Evolutionary conservation across 306 rosid genomes (phyloP).

Genomic region (Dalbergia oliveri): DNA sequence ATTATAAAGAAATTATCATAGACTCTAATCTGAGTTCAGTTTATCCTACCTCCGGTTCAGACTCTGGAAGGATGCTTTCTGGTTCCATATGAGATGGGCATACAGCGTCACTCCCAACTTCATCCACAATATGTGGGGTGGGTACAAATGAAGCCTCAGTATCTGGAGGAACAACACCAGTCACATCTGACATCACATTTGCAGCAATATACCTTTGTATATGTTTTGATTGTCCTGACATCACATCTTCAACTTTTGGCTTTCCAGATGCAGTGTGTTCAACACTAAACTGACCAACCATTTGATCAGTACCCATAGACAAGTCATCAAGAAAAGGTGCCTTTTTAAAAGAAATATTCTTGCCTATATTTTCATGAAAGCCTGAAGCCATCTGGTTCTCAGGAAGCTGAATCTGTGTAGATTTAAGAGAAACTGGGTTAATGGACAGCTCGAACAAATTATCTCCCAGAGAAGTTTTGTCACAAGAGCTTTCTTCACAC

Average conservation of each 20-base stretch:
- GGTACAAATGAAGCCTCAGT: constrained; percentile 37
- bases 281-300: constrained; percentile 52
- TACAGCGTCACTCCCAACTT: constrained; percentile 46
- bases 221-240: constrained; percentile 41
- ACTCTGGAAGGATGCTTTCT: constrained; percentile 63
- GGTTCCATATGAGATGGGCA: constrained; percentile 61
- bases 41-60: constrained; percentile 65
- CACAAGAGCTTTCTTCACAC: constrained; percentile 43
- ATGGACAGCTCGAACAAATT: constrained; percentile 49
- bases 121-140: constrained; percentile 40
- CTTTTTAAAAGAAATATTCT: constrained; percentile 41
- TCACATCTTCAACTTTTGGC: constrained; percentile 47
- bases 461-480: constrained; percentile 45
- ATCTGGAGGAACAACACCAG: constrained; percentile 38
- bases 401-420: constrained; percentile 50
- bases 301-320: constrained; percentile 44
- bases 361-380: constrained; percentile 51
- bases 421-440: constrained; percentile 47
- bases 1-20: constrained; percentile 16
- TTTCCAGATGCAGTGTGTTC: constrained; percentile 42
- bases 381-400: constrained; percentile 44
- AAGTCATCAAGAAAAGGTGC: constrained; percentile 63
- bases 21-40: constrained; percentile 38
- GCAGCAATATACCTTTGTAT: constrained; percentile 44
- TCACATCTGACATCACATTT: constrained; percentile 44